phyloP scores from a whole-genome alignment of 192 early-diverging fungal genomes.

The Coemansia asiatica region DNA sequence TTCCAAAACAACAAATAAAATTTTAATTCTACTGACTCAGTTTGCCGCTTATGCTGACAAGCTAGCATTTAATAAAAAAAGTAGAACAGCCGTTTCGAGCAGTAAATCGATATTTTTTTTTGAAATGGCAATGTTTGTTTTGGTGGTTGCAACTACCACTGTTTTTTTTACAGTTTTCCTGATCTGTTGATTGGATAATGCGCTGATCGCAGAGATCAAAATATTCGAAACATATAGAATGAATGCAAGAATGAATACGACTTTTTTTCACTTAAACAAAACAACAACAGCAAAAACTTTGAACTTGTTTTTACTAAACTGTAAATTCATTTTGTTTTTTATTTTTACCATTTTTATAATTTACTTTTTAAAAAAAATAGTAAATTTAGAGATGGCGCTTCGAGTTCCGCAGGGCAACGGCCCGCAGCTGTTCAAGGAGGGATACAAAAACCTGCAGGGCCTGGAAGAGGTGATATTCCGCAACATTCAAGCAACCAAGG shows the following conservation, averaged over 20 bases:
- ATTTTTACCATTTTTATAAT: background rate
- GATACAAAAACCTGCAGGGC: slow-evolving; percentile 95
- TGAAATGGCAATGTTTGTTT: too few relatives aligned
- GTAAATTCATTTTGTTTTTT: background rate
- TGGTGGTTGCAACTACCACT: background rate
- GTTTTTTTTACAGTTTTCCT: background rate
- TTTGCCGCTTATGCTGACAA: background rate
- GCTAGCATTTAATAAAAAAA: background rate
- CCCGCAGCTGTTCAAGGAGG: slow-evolving; percentile 88
- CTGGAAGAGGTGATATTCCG: slow-evolving; percentile 92
- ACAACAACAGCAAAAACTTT: background rate
- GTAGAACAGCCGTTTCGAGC: background rate
- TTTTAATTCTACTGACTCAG: background rate
- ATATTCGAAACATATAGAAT: background rate
- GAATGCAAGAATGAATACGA: background rate
- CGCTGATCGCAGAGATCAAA: background rate
- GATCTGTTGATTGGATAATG: background rate
- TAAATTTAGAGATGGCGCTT: slow-evolving; percentile 68
- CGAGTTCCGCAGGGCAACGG: slow-evolving; percentile 84
- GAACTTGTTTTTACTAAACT: too few relatives aligned
- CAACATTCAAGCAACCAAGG: slow-evolving; percentile 93
- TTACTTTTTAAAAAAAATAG: background rate
- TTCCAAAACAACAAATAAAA: background rate
- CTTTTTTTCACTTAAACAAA: background rate
- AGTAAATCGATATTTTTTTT: background rate